phyloP scores from a whole-genome alignment of 2,329 filamentous ascomycete species.

The Xylariaceae sp. region DNA sequence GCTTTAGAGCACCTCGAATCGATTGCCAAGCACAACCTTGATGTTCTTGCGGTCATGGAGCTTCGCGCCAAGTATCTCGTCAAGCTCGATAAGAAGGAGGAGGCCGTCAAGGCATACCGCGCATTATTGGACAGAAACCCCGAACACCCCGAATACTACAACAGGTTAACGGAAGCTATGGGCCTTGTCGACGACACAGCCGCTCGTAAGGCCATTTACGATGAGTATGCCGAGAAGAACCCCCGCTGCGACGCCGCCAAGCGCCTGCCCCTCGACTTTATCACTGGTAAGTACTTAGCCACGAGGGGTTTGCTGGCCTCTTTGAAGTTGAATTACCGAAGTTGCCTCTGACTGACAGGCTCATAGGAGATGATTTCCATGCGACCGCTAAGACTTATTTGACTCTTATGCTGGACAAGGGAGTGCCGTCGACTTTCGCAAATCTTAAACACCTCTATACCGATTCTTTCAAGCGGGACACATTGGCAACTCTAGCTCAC shows the following conservation, averaged over 20 bases:
- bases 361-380: slow-evolving; percentile 68
- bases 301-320: not conserved
- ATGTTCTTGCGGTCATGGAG: slow-evolving; percentile 81
- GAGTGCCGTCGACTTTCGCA: slow-evolving; percentile 91
- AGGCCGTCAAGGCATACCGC: slow-evolving; percentile 77
- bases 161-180: slow-evolving; percentile 65
- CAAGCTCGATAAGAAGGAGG: slow-evolving; percentile 68
- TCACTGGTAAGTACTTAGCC: slow-evolving; percentile 53
- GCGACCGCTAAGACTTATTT: slow-evolving; percentile 74
- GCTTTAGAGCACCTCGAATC: slow-evolving; percentile 82
- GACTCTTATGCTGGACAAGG: slow-evolving; percentile 79
- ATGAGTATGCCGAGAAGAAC: slow-evolving; percentile 74
- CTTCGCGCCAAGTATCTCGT: slow-evolving; percentile 77
- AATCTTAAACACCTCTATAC: slow-evolving; percentile 92
- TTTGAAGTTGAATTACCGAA: not conserved
- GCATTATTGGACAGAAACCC: slow-evolving; percentile 79
- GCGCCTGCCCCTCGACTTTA: slow-evolving; percentile 83
- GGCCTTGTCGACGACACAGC: slow-evolving; percentile 57
- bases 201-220: slow-evolving; percentile 68
- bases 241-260: slow-evolving; percentile 79
- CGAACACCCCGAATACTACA: slow-evolving; percentile 83
- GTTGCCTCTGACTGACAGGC: slow-evolving; percentile 4
- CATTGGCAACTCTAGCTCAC: slow-evolving; percentile 68
- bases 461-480: slow-evolving; percentile 70
- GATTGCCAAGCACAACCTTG: slow-evolving; percentile 70